These are phyloP conservation scores for Domatiomyces catenatus DNA, from an alignment of 2,329 filamentous ascomycete species.

Conservation along the genomic window DNA sequence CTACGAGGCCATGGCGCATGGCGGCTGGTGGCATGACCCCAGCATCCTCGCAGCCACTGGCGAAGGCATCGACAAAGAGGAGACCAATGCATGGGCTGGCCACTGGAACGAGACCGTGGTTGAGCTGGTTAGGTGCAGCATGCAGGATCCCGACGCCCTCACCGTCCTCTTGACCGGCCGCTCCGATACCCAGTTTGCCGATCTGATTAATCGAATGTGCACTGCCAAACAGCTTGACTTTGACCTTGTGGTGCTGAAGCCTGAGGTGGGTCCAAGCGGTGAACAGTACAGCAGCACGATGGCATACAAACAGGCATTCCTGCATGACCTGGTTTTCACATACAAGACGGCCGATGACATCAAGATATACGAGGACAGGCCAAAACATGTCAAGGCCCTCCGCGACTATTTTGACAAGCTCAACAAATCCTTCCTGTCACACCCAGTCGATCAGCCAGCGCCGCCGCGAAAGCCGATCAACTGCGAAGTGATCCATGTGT, in stretches of 20 bases:
- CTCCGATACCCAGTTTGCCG: constrained; percentile 58
- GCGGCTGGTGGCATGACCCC: constrained; percentile 95
- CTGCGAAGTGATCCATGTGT: constrained; percentile 74
- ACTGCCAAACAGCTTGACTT: constrained; percentile 66
- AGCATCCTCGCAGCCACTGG: constrained; percentile 76
- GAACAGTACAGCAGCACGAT: constrained; percentile 71
- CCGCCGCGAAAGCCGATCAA: constrained; percentile 49
- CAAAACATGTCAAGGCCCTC: constrained; percentile 61
- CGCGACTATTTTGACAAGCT: constrained; percentile 67
- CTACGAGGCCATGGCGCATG: constrained; percentile 61
- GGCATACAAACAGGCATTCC: constrained; percentile 78
- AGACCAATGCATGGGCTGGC: constrained; percentile 68
- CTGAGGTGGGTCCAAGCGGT: constrained; percentile 61
- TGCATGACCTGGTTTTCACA: constrained; percentile 68
- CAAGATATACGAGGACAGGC: constrained; percentile 48
- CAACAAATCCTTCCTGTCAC: constrained; percentile 45
- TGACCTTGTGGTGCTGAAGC: constrained; percentile 78
- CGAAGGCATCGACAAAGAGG: constrained; percentile 65
- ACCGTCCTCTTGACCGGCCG: constrained; percentile 79
- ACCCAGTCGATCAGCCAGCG: constrained; percentile 20
- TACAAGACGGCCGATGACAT: constrained; percentile 74
- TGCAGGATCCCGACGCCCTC: constrained; percentile 68
- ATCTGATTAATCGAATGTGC: constrained; percentile 68
- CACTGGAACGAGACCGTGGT: constrained; percentile 94
- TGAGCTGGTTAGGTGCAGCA: constrained; percentile 64